Evolutionary conservation across 1,284 basidiomycete genomes (phyloP).

Genomic region (Irpex sp.): DNA sequence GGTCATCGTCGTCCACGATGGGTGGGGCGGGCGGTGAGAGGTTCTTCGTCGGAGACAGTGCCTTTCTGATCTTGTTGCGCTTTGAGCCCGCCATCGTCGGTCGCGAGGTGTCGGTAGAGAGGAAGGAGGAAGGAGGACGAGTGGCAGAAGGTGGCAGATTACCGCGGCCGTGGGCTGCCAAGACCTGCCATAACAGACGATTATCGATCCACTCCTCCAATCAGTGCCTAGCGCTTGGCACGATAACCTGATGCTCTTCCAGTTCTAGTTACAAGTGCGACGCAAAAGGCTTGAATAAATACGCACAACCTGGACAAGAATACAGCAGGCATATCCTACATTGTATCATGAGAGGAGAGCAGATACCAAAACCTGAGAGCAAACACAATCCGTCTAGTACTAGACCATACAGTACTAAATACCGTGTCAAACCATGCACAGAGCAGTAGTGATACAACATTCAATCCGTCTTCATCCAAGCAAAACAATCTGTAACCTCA

Average conservation of each 20-base stretch:
- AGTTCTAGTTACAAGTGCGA: too few relatives aligned
- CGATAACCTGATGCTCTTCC: background rate
- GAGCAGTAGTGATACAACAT: background rate
- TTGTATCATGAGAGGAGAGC: too few relatives aligned
- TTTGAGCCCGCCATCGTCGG: slow-evolving; percentile 38
- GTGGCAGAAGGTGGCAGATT: background rate
- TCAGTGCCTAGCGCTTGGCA: background rate
- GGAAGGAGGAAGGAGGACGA: background rate
- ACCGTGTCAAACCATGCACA: background rate
- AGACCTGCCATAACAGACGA: background rate
- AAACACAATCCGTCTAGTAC: background rate
- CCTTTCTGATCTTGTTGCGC: slow-evolving; percentile 51
- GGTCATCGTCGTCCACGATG: slow-evolving; percentile 41
- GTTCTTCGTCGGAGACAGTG: slow-evolving; percentile 22
- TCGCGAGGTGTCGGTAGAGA: background rate
- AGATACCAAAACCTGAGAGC: too few relatives aligned
- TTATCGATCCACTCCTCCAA: background rate
- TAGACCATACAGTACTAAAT: background rate
- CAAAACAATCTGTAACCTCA: background rate
- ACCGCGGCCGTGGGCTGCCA: background rate
- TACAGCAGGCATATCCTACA: too few relatives aligned
- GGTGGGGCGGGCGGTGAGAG: slow-evolving; percentile 12
- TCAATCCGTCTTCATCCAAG: background rate
- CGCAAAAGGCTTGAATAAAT: too few relatives aligned
- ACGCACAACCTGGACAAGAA: too few relatives aligned